Base-by-base conservation (phyloP, 2,329 filamentous ascomycete genomes). In the Phialophora macrospora region DNA sequence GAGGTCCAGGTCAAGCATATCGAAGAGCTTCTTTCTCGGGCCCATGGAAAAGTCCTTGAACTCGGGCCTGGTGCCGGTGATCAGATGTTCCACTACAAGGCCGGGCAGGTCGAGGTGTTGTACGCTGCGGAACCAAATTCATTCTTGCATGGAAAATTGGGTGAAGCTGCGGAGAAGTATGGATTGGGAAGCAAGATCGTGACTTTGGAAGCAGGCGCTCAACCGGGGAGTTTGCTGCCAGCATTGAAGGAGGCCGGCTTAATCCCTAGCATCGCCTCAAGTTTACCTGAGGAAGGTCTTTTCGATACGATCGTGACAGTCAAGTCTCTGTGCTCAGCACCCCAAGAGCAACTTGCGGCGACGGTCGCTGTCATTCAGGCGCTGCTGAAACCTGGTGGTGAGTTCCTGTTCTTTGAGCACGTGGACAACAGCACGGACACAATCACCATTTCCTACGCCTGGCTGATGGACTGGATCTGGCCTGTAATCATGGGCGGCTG, bases 351-450 rank as follows among this genome's bases (percentile, higher is more conserved):
- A 41, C n/a, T 71, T 28, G 38, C 60, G 4, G 61, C 68, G n/a
- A 71, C 66, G 5, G 48, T 68, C 5, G 76, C 79, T 3, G 76
- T 82, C 3, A 63, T 81, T n/a, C 79, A 78, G 67, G 76, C 75
- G 58, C 68, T 82, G 30, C 68, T 83, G 49, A 82, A 79, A 66
- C 81, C 80, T 0, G 80, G 80, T 0, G 80, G 80, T 12, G 77
- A 75, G 52, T 79, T 82, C 64, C 73, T 83, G 28, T 82, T 82
- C 62, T 82, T 80, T 78, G 81, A 83, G 67, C 81, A 82, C 63
- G 66, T 72, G 20, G 63, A 67, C 41, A 71, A 68, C 48, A 51
- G 67, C 38, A 49, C 60, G 0, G 68, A 70, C 38, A 17, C 7
- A 12, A 44, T 72, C n/a, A 69, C 70, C 30, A 58, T 51, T 62